Conservation (phyloP, 2,329 filamentous ascomycete genomes). For the Epichloe hybrida region DNA sequence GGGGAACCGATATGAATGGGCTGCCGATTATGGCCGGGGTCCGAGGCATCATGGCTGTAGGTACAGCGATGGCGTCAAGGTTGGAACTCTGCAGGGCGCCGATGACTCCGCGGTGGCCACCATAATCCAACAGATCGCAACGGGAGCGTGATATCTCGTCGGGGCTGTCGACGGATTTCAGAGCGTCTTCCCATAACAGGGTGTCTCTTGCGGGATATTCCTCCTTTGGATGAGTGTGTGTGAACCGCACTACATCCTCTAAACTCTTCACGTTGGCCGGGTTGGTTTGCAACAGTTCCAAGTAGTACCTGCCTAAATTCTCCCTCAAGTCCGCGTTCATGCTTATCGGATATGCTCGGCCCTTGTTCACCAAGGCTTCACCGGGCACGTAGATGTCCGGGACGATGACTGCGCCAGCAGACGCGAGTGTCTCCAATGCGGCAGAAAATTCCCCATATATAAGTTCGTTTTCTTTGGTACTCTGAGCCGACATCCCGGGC, state of each 20-base stretch:
- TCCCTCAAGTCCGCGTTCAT: conserved; percentile 43
- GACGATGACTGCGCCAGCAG: conserved; percentile 44
- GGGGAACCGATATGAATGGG: conserved; percentile 46
- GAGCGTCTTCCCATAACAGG: conserved; percentile 35
- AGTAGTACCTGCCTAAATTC: conserved; percentile 37
- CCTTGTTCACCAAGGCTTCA: conserved; percentile 8
- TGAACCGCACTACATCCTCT: conserved; percentile 39
- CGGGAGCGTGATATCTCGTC: conserved; percentile 46
- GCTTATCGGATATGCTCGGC: conserved; percentile 23
- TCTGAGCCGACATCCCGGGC: conserved; percentile 26
- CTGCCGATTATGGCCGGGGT: conserved; percentile 43
- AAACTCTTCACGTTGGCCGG: conserved; percentile 41
- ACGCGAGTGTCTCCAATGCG: conserved; percentile 36
- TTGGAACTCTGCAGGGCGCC: conserved; percentile 40
- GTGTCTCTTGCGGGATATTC: conserved; percentile 46
- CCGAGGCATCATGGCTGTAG: conserved; percentile 32
- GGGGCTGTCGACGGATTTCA: conserved; percentile 40
- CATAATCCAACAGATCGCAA: conserved; percentile 35
- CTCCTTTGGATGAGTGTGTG: conserved; percentile 36
- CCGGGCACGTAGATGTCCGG: conserved; percentile 20
- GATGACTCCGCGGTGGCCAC: conserved; percentile 42
- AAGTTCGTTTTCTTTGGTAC: neutral
- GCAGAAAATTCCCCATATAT: conserved; percentile 30
- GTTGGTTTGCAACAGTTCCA: conserved; percentile 41
- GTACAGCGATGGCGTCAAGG: conserved; percentile 47